These are phyloP conservation scores for Phanerochaete carnosa DNA, from an alignment of 768 basidiomycete genomes.

Conservation along the genomic window DNA sequence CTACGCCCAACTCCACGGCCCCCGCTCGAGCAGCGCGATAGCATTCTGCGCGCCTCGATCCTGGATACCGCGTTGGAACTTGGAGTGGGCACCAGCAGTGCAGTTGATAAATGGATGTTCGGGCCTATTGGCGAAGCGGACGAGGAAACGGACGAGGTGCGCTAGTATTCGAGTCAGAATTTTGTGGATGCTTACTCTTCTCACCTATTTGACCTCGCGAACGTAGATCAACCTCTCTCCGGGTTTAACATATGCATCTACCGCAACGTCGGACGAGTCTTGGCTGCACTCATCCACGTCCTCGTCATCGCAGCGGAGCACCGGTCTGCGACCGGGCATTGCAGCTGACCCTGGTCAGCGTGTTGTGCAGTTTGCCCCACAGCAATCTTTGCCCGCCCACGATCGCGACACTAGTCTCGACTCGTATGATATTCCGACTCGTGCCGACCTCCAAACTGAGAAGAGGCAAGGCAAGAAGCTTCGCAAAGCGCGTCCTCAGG, in stretches of 20 bases:
- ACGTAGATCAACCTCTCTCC: constrained; percentile 26
- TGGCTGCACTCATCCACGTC: constrained; percentile 17
- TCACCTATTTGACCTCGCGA: neutral
- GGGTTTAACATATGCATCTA: constrained; percentile 37
- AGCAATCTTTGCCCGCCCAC: constrained; percentile 6
- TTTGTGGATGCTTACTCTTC: neutral
- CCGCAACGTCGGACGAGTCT: constrained; percentile 41
- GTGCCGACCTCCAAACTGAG: constrained; percentile 12
- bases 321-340: neutral
- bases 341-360: neutral
- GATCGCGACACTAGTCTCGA: constrained; percentile 17
- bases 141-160: constrained; percentile 40
- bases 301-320: neutral
- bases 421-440: constrained; percentile 31
- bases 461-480: constrained; percentile 28
- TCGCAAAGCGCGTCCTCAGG: constrained; percentile 37
- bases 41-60: constrained; percentile 66
- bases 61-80: constrained; percentile 70
- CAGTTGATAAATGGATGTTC: constrained; percentile 73
- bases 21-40: constrained; percentile 39
- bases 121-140: constrained; percentile 56
- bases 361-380: neutral
- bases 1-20: neutral
- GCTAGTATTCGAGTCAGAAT: neutral
- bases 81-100: constrained; percentile 54